Evolutionary conservation across 441 rosid genomes (phyloP), one percentile per base, ranked within the genome.

Genomic region (Metrosideros polymorpha): DNA sequence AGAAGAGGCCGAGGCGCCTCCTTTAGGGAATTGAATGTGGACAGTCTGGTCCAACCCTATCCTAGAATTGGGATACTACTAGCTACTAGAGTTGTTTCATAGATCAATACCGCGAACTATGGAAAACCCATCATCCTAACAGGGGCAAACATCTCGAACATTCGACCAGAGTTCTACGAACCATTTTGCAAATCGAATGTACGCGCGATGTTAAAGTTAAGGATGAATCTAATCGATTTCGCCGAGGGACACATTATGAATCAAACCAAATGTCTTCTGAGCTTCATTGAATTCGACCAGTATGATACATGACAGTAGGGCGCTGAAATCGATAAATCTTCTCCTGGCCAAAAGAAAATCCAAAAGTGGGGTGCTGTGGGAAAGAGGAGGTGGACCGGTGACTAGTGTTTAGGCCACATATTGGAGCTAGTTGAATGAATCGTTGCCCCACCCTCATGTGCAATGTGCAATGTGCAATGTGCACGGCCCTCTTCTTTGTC

Each of bases 371-470:
- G 45, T 9, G 47, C 43, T 6, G 9, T 19, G 77, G 47, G 47
- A 35, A 35, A 39, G 47, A 19, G n/a, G 6, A 39, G 25, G 79
- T 35, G 27, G n/a, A 22, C 1, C 22, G 45, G 79, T 1, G 79
- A 35, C 15, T 12, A 9, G n/a, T 35, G n/a, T 35, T 39, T 35
- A 0, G n/a, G n/a, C 4, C 79, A 19, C 47, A 66, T 19, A 19
- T 66, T 6, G 25, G 6, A 54, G 47, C n/a, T 6, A 35, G 79
- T 71, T 71, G 17, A 71, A 35, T 35, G 47, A 35, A 35, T 12
- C 79, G 39, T 52, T 71, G 47, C 47, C 79, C 79, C 47, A 71
- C 47, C 79, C 47, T 71, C 79, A 39, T 22, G 79, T 39, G 79
- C 47, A 22, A 22, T 19, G n/a, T 35, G 79, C 47, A 9, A 39